phyloP scores from a whole-genome alignment of 2,329 filamentous ascomycete species.

The Ilyonectria mors-panacis region DNA sequence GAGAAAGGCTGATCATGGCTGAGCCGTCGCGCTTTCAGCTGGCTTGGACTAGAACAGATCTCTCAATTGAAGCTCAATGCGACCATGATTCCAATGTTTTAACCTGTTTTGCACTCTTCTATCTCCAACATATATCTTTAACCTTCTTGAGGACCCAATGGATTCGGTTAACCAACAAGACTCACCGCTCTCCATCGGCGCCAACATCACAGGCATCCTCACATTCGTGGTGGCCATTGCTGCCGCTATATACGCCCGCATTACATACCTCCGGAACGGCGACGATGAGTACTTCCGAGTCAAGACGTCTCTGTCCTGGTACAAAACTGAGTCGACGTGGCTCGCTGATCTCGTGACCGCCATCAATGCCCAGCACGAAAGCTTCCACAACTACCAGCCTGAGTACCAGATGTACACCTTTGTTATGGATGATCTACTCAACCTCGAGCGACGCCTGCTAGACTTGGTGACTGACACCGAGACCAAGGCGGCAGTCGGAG shows the following conservation, averaged over 20 bases:
- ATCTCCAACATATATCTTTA: background rate
- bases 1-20: background rate
- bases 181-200: conserved; percentile 61
- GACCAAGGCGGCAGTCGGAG: conserved; percentile 41
- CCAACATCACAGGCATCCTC: conserved; percentile 61
- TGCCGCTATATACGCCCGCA: conserved; percentile 59
- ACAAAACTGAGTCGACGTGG: conserved; percentile 64
- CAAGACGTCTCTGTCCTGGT: conserved; percentile 63
- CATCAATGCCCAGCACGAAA: conserved; percentile 45
- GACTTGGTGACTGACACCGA: conserved; percentile 63
- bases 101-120: background rate
- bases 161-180: conserved; percentile 51
- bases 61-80: background rate
- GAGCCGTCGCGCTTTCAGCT: background rate
- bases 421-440: conserved; percentile 62
- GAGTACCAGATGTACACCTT: conserved; percentile 64
- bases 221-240: conserved; percentile 64
- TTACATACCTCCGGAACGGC: conserved; percentile 62
- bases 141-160: conserved; percentile 33
- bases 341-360: conserved; percentile 59
- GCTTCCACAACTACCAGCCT: conserved; percentile 46
- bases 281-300: conserved; percentile 64
- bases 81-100: background rate
- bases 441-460: conserved; percentile 60
- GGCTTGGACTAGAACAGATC: background rate